Percentiles rank a stretch among this genome's conserved stretches.
phyloP scores from a whole-genome alignment of 441 rosid genomes.

The Gossypium aridum region DNA sequence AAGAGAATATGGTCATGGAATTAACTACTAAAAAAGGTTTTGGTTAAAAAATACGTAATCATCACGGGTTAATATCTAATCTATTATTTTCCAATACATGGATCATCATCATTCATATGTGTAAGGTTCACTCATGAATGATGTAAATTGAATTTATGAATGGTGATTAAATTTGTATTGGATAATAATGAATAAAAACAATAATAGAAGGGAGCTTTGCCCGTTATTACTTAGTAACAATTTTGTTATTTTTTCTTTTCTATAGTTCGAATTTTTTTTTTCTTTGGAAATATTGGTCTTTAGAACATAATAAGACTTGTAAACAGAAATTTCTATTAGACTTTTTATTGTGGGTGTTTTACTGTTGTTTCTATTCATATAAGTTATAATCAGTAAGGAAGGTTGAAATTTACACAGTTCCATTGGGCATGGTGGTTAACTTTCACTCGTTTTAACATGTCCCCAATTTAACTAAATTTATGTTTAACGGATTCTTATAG shows the following conservation, averaged over 20 bases:
- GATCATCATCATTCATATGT: background rate
- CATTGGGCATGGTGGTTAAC: too few relatives aligned
- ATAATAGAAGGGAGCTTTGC: background rate
- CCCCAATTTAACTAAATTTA: too few relatives aligned
- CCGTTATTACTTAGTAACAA: background rate
- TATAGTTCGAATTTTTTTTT: background rate
- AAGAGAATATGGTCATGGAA: background rate
- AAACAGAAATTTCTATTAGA: background rate
- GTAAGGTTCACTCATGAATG: background rate
- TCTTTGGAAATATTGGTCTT: background rate
- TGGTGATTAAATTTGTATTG: background rate
- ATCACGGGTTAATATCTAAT: background rate
- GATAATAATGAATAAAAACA: background rate
- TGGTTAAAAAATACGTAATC: constrained; percentile 8
- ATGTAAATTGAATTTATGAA: background rate
- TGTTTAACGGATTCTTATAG: too few relatives aligned
- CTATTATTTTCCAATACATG: background rate
- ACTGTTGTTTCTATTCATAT: too few relatives aligned
- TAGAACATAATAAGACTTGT: background rate
- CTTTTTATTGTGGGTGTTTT: too few relatives aligned
- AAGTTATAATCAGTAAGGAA: too few relatives aligned
- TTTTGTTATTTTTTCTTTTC: background rate
- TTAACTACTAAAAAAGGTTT: constrained; percentile 4
- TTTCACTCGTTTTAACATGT: too few relatives aligned
- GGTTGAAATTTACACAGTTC: too few relatives aligned